Evolutionary conservation across 805 yeast genomes (phyloP), one percentile per base, ranked within the genome.

Genomic region (Hanseniaspora singularis): DNA sequence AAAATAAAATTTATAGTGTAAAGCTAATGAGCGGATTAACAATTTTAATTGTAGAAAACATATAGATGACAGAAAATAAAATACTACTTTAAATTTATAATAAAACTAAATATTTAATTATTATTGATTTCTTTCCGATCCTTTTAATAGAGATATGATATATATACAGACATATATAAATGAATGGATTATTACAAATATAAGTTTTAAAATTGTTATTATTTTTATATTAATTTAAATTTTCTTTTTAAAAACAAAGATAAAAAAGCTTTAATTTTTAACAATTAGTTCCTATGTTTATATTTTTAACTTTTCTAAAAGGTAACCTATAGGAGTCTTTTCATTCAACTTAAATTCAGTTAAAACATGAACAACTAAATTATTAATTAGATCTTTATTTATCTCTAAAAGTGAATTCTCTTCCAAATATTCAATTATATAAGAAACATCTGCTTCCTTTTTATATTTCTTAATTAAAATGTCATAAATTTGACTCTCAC

Each of bases 381-480:
- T n/a, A 23, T 42, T 42, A 4, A 42, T 19, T 3, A 36, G 12
- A 9, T 9, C 6, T 14, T 19, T 22, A 20, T 23, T 26, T 5
- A 3, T 20, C 3, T 34, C 24, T 7, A 36, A 22, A 22, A 18
- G 8, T 18, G 12, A 15, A 16, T 33, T 14, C n/a, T 42, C 22
- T 16, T 28, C 16, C 30, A 42, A 36, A 14, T 6, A 11, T 5
- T 14, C 18, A 4, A 42, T 12, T 1, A 36, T 33, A 18, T 20
- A 12, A 10, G 20, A 22, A 16, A 36, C n/a, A 14, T 42, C 46
- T 9, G 23, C 22, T 9, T 28, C 18, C 5, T 11, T 15, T 70
- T 53, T 70, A 67, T 49, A 66, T 67, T 47, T 42, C 15, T 42
- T 42, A 12, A 26, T 36, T 15, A 81, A 59, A n/a, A 78, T 76